phyloP scores from a whole-genome alignment of 1,139 yeast species.

The Blastobotrys niveus region DNA sequence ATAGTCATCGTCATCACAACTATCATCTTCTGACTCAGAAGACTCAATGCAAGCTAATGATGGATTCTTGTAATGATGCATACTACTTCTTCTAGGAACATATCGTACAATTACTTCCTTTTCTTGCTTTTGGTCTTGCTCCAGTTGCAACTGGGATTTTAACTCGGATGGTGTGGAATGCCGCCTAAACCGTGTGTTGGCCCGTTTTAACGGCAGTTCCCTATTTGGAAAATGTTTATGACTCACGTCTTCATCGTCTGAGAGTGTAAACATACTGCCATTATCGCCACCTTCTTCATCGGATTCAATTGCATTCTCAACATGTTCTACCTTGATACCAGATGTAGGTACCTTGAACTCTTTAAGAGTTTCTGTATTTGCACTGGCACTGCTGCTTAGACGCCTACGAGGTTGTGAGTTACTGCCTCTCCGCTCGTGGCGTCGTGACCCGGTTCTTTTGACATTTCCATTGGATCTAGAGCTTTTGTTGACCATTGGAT shows the following conservation, averaged over 20 bases:
- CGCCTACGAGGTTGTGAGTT: constrained; percentile 1
- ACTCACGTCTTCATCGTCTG: neutral
- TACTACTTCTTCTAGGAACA: constrained; percentile 3
- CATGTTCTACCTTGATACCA: constrained; percentile 1
- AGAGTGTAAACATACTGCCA: neutral
- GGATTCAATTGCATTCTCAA: constrained; percentile 2
- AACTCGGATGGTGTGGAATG: constrained; percentile 11
- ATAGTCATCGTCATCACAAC: neutral
- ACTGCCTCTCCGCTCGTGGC: constrained; percentile 5
- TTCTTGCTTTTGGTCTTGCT: neutral
- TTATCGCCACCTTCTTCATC: neutral
- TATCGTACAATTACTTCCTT: neutral
- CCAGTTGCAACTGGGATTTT: neutral
- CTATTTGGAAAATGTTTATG: constrained; percentile 8
- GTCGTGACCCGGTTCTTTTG: constrained; percentile 2
- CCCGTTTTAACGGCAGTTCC: constrained; percentile 3
- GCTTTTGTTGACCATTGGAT: constrained; percentile 7
- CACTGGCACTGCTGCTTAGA: neutral
- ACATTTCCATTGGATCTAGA: neutral
- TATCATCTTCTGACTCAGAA: constrained; percentile 7
- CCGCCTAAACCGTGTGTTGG: constrained; percentile 10
- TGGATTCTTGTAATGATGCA: neutral
- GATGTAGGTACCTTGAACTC: neutral
- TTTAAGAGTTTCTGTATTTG: neutral
- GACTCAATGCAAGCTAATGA: neutral